A percentile compares a stretch with the other conserved stretches of the same genome.
These are phyloP conservation scores for Metarhizium album DNA, from an alignment of 2,329 filamentous ascomycete species.

Conservation along the genomic window DNA sequence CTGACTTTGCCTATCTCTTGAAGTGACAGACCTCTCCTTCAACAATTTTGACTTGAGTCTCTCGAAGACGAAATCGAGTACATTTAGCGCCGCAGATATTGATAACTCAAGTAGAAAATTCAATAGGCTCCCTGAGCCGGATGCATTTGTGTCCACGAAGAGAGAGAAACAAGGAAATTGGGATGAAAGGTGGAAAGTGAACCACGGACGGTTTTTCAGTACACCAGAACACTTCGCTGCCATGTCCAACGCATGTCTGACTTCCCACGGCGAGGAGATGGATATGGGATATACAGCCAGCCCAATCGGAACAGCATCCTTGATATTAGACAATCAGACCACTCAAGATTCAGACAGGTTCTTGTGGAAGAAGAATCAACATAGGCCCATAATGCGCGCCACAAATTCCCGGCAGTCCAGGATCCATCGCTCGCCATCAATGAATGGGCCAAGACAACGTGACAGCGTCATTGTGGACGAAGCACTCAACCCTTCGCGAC, in stretches of 20 bases:
- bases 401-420: not conserved
- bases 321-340: not conserved
- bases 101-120: not conserved
- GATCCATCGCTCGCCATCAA: not conserved
- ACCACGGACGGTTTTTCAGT: not conserved
- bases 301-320: not conserved
- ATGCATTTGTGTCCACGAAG: not conserved
- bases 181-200: not conserved
- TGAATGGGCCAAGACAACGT: not conserved
- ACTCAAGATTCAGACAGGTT: not conserved
- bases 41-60: constrained; percentile 3
- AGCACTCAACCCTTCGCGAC: not conserved
- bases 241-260: not conserved
- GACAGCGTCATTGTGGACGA: not conserved
- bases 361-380: not conserved
- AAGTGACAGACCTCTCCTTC: constrained; percentile 3
- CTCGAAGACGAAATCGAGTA: not conserved
- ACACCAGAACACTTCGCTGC: not conserved
- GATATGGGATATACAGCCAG: not conserved
- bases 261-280: not conserved
- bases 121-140: not conserved
- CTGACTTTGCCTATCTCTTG: not conserved
- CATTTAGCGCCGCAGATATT: not conserved
- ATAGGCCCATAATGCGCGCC: not conserved
- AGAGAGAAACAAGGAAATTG: not conserved